phyloP scores from a whole-genome alignment of 805 yeast genomes.

The Saccharomycopsis amapae region DNA sequence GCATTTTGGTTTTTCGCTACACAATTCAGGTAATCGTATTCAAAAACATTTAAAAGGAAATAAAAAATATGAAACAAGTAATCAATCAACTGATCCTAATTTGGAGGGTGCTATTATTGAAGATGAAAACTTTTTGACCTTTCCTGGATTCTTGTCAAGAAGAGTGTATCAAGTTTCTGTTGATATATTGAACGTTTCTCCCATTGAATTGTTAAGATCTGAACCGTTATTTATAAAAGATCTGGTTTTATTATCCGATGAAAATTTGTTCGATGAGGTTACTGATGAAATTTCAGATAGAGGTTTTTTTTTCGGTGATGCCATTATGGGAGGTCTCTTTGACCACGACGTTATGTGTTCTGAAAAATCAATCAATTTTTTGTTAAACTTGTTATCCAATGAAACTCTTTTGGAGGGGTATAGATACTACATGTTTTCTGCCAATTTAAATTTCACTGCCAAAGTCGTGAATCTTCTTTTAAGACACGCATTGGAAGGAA shows the following conservation, averaged over 20 bases:
- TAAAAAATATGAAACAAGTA: too few species aligned
- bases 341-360: conserved; percentile 2
- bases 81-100: too few species aligned
- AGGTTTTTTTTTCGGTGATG: neutral
- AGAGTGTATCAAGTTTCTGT: neutral
- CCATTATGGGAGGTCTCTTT: neutral
- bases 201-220: neutral
- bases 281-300: neutral
- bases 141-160: neutral
- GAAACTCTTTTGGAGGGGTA: neutral
- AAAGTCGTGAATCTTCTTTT: neutral
- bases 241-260: neutral
- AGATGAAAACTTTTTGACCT: neutral
- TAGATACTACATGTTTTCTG: neutral
- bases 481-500: neutral
- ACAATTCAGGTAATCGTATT: too few species aligned
- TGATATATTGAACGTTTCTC: neutral
- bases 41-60: too few species aligned
- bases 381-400: neutral
- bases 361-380: neutral
- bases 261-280: neutral
- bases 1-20: too few species aligned
- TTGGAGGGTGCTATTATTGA: too few species aligned
- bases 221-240: conserved; percentile 1
- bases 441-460: neutral